A percentile compares a stretch with the other conserved stretches of the same genome.
These are phyloP conservation scores for Ophiocordyceps camponoti-leonardi DNA, from an alignment of 2,329 filamentous ascomycete species.

Conservation along the genomic window DNA sequence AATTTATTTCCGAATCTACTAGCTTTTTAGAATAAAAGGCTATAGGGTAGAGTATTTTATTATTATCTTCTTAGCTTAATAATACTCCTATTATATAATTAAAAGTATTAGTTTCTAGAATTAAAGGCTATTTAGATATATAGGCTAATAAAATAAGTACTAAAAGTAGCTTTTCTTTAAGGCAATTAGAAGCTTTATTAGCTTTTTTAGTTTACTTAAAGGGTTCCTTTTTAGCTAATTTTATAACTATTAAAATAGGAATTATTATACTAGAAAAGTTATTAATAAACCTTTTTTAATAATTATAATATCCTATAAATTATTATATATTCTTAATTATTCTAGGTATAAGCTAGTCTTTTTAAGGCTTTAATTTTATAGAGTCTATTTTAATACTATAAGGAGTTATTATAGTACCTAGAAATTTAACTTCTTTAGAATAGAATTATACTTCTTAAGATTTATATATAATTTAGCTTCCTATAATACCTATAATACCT, in stretches of 20 bases:
- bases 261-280: not conserved
- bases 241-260: too few relatives aligned
- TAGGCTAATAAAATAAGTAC: too few relatives aligned
- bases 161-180: too few relatives aligned
- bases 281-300: not conserved
- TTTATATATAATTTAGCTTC: not conserved
- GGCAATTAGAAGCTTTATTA: too few relatives aligned
- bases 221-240: too few relatives aligned
- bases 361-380: not conserved
- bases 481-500: not conserved
- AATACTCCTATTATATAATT: slow-evolving; percentile 1
- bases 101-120: not conserved
- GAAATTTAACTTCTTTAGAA: not conserved
- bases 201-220: too few relatives aligned
- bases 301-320: not conserved
- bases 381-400: not conserved
- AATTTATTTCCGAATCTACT: slow-evolving; percentile 6
- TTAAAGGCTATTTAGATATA: not conserved
- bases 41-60: slow-evolving; percentile 3
- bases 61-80: slow-evolving; percentile 4
- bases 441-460: not conserved
- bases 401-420: not conserved
- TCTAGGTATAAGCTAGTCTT: not conserved
- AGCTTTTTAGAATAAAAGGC: slow-evolving; percentile 5
- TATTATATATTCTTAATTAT: not conserved